Conservation (phyloP, 257 asterid species). For the Asclepias syriaca region DNA sequence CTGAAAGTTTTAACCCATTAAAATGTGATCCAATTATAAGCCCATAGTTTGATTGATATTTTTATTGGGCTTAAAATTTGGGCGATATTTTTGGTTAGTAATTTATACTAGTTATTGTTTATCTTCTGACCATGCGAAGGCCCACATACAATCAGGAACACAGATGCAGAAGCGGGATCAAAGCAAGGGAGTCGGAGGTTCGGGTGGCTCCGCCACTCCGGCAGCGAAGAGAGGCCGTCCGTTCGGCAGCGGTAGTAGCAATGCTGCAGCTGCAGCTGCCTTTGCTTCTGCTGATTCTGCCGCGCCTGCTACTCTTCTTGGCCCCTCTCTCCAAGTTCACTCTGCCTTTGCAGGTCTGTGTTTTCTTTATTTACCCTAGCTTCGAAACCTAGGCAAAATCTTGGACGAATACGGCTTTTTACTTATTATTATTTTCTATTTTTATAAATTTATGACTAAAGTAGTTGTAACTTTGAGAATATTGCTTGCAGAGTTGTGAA, state of each 20-base stretch:
- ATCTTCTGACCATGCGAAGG: neutral
- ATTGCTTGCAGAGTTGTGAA: neutral
- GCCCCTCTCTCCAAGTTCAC: conserved; percentile 88
- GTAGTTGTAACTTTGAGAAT: neutral
- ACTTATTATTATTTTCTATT: too few species aligned
- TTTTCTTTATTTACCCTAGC: conserved; percentile 22
- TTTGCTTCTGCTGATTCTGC: conserved; percentile 50
- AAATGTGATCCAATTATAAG: too few species aligned
- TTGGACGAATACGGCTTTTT: neutral
- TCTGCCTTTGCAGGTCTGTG: conserved; percentile 83
- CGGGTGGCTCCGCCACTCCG: conserved; percentile 68
- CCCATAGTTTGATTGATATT: too few species aligned
- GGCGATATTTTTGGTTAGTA: neutral
- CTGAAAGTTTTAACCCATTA: too few species aligned
- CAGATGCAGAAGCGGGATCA: conserved; percentile 88
- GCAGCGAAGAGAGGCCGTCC: conserved; percentile 93
- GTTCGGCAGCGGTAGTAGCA: conserved; percentile 57
- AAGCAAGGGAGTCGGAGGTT: conserved; percentile 57
- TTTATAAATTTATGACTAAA: neutral
- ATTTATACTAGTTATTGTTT: neutral
- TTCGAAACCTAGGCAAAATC: neutral
- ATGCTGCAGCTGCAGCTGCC: conserved; percentile 29
- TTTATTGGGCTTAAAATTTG: neutral
- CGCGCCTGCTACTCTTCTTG: conserved; percentile 76
- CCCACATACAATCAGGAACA: neutral